Percentiles rank a stretch among this genome's conserved stretches.
Evolutionary conservation across 495 filamentous ascomycete genomes (phyloP).

Genomic region (Xeromyces bisporus): DNA sequence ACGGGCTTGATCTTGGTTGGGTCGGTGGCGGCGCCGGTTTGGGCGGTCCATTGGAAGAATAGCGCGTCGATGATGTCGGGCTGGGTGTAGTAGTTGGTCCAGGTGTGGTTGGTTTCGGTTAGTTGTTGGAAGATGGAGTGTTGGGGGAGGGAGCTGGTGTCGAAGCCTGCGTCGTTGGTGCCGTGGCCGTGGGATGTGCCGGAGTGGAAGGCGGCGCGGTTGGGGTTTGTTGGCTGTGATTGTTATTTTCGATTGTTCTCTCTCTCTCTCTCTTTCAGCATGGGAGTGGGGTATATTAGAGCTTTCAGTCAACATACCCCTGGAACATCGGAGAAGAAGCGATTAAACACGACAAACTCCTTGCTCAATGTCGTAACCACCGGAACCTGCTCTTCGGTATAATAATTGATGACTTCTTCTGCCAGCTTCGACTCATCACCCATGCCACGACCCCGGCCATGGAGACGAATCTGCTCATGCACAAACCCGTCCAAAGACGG

Average conservation of each 20-base stretch:
- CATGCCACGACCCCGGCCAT: slow-evolving; percentile 9
- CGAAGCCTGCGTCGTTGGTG: slow-evolving; percentile 26
- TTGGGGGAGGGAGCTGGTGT: slow-evolving; percentile 24
- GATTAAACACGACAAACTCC: slow-evolving; percentile 35
- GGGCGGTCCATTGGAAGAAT: slow-evolving; percentile 29
- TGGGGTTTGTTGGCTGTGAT: slow-evolving; percentile 25
- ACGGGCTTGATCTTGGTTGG: slow-evolving; percentile 15
- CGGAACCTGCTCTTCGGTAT: slow-evolving; percentile 31
- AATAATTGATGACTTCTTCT: slow-evolving; percentile 34
- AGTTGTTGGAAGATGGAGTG: slow-evolving; percentile 33
- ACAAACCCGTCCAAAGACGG: slow-evolving; percentile 29
- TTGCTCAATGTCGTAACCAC: slow-evolving; percentile 29
- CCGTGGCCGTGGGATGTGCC: slow-evolving; percentile 34
- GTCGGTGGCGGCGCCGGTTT: slow-evolving; percentile 10
- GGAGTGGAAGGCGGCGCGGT: slow-evolving; percentile 29
- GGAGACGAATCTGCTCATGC: slow-evolving; percentile 27
- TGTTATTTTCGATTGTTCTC: no score
- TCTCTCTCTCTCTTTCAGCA: no score
- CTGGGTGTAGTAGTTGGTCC: slow-evolving; percentile 33
- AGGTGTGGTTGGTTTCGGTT: slow-evolving; percentile 22
- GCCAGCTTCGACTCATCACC: slow-evolving; percentile 21
- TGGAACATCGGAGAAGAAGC: slow-evolving; percentile 33
- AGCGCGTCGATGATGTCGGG: slow-evolving; percentile 4
- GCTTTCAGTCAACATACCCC: slow-evolving; percentile 16
- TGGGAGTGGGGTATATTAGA: no score